A percentile compares a stretch with the other conserved stretches of the same genome.
phyloP scores from a whole-genome alignment of 2,329 filamentous ascomycete genomes.

The Cladosporium oxysporum region DNA sequence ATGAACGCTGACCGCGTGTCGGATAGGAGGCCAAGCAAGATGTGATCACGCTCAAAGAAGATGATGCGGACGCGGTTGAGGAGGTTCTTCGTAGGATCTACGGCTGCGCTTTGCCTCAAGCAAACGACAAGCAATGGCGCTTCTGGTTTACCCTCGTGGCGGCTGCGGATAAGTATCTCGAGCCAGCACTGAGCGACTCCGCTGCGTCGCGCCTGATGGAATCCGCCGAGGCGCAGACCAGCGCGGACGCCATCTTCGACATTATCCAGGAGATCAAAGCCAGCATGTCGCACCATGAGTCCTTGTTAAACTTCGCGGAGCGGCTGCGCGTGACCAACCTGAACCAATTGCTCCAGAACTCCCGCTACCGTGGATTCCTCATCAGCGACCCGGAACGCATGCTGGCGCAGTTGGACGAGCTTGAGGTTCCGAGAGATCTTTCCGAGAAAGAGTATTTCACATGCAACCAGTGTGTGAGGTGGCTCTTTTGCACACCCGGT shows the following conservation, averaged over 20 bases:
- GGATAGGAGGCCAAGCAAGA: not conserved
- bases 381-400: not conserved
- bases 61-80: not conserved
- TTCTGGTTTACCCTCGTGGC: not conserved
- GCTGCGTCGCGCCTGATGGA: not conserved
- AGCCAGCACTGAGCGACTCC: not conserved
- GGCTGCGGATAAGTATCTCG: constrained; percentile 1
- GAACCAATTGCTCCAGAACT: not conserved
- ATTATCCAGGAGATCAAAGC: not conserved
- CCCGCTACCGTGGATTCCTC: not conserved
- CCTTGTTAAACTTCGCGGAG: not conserved
- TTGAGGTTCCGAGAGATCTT: not conserved
- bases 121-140: not conserved
- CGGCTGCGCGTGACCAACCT: not conserved
- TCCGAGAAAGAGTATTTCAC: too few species aligned
- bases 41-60: not conserved
- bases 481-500: too few species aligned
- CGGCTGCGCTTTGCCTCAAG: not conserved
- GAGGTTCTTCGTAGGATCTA: constrained; percentile 1
- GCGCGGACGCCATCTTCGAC: not conserved
- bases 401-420: not conserved
- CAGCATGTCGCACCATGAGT: not conserved
- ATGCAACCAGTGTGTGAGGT: too few species aligned
- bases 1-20: not conserved
- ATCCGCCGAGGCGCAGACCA: too few species aligned